Base-by-base conservation (phyloP, 768 basidiomycete species). In the Leucogyrophana mollusca region DNA sequence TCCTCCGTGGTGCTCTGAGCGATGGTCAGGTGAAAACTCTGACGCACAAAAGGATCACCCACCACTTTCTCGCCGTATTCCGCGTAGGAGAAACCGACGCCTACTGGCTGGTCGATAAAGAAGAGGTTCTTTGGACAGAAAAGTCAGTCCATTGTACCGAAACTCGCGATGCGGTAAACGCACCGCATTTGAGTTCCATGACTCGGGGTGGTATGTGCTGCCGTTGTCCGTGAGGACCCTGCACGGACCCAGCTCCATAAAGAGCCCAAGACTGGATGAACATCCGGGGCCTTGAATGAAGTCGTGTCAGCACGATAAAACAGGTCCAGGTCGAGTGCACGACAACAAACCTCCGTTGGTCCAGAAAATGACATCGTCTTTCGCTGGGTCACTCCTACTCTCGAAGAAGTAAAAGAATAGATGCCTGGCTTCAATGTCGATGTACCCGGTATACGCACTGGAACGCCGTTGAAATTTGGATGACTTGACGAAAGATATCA, bases 221-320 rank as follows among this genome's bases (percentile, higher is more conserved):
- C 72, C 73, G 25, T 81, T 73, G 35, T 67, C 65, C 16, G 72
- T 71, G 9, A 72, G 66, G 13, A 88, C 74, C 34, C 79, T 73
- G 60, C 90, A 92, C 1, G 89, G 89, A 16, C 89, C 89, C 54
- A 75, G 67, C 61, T 88, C 88, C 74, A 87, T 85, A 50, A 89
- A 74, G 10, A 89, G 69, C 3, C 85, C 87, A 1, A 84, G 68
- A 67, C 77, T 78, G 33, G 76, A 76, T 3, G 78, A 78, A 54
- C 73, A 73, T 24, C 79, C 79, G 16, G 80, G 80, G 10, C 65
- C 66, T 25, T 66, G 27, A 33, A 27, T 25, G n/a, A 18, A 8
- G 11, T 21, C 32, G 5, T 13, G 16, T 3, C 10, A 4, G 34
- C 8, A 4, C 10, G 34, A 36, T n/a, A n/a, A n/a, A n/a, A n/a